Evolutionary conservation across 257 asterid genomes (phyloP).

Genomic region (Sherardia arvensis): DNA sequence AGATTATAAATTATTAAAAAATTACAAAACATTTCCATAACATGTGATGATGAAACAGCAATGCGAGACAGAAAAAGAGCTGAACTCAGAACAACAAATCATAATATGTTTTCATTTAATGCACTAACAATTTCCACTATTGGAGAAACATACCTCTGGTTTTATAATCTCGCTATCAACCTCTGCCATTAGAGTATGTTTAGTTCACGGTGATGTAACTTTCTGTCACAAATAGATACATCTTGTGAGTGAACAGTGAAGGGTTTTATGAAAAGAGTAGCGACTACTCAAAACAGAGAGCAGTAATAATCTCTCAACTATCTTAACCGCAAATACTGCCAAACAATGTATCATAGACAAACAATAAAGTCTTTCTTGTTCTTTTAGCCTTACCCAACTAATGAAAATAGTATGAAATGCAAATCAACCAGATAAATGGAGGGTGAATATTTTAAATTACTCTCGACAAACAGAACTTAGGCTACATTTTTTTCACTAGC

Average conservation of each 20-base stretch:
- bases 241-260: conserved; percentile 6
- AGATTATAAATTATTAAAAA: conserved; percentile 10
- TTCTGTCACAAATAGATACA: conserved; percentile 2
- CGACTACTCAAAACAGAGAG: not conserved
- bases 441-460: not conserved
- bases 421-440: not conserved
- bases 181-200: conserved; percentile 16
- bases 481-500: not conserved
- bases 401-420: not conserved
- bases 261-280: not conserved
- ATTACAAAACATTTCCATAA: conserved; percentile 4
- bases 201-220: not conserved
- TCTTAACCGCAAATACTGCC: not conserved
- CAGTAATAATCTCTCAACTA: not conserved
- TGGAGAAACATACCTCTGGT: conserved; percentile 20
- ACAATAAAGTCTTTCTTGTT: not conserved
- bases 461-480: not conserved
- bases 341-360: not conserved
- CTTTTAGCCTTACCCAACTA: not conserved
- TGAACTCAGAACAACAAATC: not conserved
- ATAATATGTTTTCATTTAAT: not conserved
- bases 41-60: not conserved
- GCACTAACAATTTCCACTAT: not conserved
- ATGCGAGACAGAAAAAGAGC: not conserved
- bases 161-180: conserved; percentile 19